These are phyloP conservation scores for Ogataea wickerhamii DNA, from an alignment of 805 yeast species.

Conservation along the genomic window DNA sequence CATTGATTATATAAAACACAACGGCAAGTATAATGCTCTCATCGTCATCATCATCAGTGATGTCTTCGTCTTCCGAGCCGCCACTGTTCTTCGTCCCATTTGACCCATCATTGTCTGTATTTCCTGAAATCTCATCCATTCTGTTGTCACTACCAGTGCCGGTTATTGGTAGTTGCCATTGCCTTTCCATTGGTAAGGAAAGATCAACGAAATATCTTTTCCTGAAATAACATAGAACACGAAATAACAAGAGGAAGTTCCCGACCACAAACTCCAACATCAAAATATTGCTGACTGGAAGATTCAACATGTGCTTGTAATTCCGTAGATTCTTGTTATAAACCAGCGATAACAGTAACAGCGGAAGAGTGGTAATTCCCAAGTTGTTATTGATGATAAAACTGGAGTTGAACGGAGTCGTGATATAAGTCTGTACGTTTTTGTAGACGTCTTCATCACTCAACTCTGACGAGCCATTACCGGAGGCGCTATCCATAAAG, in stretches of 20 bases:
- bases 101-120: constrained; percentile 4
- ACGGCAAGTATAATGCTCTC: constrained; percentile 30
- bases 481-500: constrained; percentile 17
- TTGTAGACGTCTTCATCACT: constrained; percentile 20
- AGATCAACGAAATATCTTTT: constrained; percentile 24
- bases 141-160: constrained; percentile 1
- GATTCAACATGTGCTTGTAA: constrained; percentile 27
- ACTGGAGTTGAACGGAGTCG: constrained; percentile 22
- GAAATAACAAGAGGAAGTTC: constrained; percentile 43
- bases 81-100: constrained; percentile 1
- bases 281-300: constrained; percentile 33
- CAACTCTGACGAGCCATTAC: constrained; percentile 7
- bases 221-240: constrained; percentile 37
- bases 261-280: constrained; percentile 41
- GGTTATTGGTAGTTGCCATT: constrained; percentile 15
- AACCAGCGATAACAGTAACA: constrained; percentile 37
- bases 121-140: not conserved
- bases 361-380: constrained; percentile 49
- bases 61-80: constrained; percentile 13
- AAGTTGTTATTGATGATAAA: constrained; percentile 46
- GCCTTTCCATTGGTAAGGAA: constrained; percentile 19
- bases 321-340: constrained; percentile 28
- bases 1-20: constrained; percentile 26
- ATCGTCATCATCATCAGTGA: constrained; percentile 21
- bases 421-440: constrained; percentile 20